phyloP scores from a whole-genome alignment of 768 basidiomycete species.

The Rickenella mellea region DNA sequence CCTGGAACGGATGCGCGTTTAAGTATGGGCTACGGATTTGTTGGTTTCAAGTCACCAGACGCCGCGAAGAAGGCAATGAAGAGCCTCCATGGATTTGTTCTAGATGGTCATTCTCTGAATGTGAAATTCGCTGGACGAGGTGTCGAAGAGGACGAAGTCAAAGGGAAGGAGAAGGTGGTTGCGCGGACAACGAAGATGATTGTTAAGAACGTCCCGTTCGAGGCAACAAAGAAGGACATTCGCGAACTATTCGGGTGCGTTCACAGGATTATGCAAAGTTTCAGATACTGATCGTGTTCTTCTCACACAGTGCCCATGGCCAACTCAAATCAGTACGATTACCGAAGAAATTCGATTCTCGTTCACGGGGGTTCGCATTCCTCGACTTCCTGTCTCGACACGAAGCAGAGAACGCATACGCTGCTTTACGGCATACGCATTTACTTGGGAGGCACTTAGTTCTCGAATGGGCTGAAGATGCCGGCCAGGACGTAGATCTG shows the following conservation, averaged over 20 bases:
- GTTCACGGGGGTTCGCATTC: slow-evolving; percentile 92
- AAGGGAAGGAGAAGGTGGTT: slow-evolving; percentile 31
- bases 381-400: slow-evolving; percentile 84
- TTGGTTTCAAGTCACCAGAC: slow-evolving; percentile 75
- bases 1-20: slow-evolving; percentile 35
- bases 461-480: slow-evolving; percentile 87
- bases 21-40: slow-evolving; percentile 95
- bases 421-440: slow-evolving; percentile 85
- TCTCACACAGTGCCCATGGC: slow-evolving; percentile 61
- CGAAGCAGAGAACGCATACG: slow-evolving; percentile 86
- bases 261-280: neutral
- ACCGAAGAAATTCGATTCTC: slow-evolving; percentile 84
- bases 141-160: slow-evolving; percentile 41
- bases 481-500: slow-evolving; percentile 65
- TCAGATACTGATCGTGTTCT: neutral
- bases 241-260: slow-evolving; percentile 81
- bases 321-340: slow-evolving; percentile 90
- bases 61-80: slow-evolving; percentile 66
- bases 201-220: slow-evolving; percentile 97
- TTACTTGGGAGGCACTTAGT: slow-evolving; percentile 93
- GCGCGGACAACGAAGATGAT: slow-evolving; percentile 86
- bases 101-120: slow-evolving; percentile 80
- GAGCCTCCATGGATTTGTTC: slow-evolving; percentile 69
- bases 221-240: slow-evolving; percentile 89
- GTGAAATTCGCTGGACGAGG: slow-evolving; percentile 86